These are phyloP conservation scores for Piedraia hortae DNA, from an alignment of 2,329 filamentous ascomycete species.

Conservation along the genomic window DNA sequence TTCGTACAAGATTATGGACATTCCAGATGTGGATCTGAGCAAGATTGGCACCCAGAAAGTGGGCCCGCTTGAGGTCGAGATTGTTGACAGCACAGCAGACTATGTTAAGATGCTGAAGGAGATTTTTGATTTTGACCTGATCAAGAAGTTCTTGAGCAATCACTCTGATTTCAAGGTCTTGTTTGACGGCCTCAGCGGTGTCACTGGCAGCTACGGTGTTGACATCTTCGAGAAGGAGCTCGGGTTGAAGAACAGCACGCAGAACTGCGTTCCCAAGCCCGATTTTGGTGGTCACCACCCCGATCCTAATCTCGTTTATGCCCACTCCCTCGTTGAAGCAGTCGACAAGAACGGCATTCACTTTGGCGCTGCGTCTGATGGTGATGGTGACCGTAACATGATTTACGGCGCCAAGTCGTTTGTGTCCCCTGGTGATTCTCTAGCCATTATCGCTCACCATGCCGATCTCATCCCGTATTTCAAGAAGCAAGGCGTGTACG, in stretches of 20 bases:
- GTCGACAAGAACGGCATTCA: constrained; percentile 81
- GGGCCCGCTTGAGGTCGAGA: constrained; percentile 70
- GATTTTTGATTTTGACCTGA: constrained; percentile 92
- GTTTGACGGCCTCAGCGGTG: constrained; percentile 81
- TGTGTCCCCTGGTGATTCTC: constrained; percentile 85
- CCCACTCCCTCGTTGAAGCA: constrained; percentile 74
- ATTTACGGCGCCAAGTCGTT: constrained; percentile 95
- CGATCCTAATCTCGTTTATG: constrained; percentile 92
- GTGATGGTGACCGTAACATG: constrained; percentile 98
- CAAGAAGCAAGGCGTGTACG: constrained; percentile 87
- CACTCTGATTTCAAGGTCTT: constrained; percentile 89
- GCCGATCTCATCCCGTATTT: constrained; percentile 94
- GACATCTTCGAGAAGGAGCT: constrained; percentile 91
- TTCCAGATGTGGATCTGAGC: constrained; percentile 61
- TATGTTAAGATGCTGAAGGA: constrained; percentile 91
- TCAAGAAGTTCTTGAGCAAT: constrained; percentile 70
- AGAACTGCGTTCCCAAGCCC: constrained; percentile 76
- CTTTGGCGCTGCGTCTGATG: constrained; percentile 88
- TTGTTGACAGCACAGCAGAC: constrained; percentile 78
- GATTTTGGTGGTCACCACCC: constrained; percentile 96
- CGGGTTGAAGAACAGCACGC: constrained; percentile 51
- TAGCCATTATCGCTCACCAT: constrained; percentile 95
- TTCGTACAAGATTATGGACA: constrained; percentile 73
- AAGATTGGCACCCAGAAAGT: constrained; percentile 64
- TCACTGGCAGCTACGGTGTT: constrained; percentile 82